Conservation (phyloP, 306 rosid species). For the Astragalus membranaceus region DNA sequence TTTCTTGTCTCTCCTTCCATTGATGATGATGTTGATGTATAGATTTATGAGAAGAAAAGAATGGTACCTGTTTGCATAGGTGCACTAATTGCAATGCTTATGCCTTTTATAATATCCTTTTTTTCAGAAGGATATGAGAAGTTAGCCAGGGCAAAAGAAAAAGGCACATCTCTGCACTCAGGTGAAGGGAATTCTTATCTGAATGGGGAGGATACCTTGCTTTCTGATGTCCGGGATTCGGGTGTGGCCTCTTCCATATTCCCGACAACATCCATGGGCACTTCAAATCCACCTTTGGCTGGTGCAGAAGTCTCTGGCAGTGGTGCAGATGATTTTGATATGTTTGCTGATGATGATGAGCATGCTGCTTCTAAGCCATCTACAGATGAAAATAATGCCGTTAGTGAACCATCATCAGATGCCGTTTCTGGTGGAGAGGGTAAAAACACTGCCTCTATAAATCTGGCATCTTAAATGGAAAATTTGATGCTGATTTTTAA, state of each 20-base stretch:
- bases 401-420: constrained; percentile 31
- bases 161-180: constrained; percentile 37
- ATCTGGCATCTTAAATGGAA: constrained; percentile 16
- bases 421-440: constrained; percentile 32
- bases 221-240: constrained; percentile 33
- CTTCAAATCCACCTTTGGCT: constrained; percentile 24
- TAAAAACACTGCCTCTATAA: constrained; percentile 16
- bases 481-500: background rate
- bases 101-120: constrained; percentile 9
- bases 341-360: constrained; percentile 76
- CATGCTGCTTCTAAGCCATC: constrained; percentile 38
- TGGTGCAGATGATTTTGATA: constrained; percentile 57
- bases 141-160: constrained; percentile 47
- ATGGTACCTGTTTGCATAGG: background rate
- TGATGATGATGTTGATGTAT: background rate
- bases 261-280: constrained; percentile 3
- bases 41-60: constrained; percentile 9
- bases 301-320: constrained; percentile 36
- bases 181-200: constrained; percentile 33
- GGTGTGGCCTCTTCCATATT: constrained; percentile 29
- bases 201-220: constrained; percentile 26
- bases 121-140: constrained; percentile 83
- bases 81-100: background rate
- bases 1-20: background rate
- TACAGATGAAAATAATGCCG: constrained; percentile 35